Evolutionary conservation across 1,284 basidiomycete species (phyloP).

Genomic region (Meripilus lineatus): DNA sequence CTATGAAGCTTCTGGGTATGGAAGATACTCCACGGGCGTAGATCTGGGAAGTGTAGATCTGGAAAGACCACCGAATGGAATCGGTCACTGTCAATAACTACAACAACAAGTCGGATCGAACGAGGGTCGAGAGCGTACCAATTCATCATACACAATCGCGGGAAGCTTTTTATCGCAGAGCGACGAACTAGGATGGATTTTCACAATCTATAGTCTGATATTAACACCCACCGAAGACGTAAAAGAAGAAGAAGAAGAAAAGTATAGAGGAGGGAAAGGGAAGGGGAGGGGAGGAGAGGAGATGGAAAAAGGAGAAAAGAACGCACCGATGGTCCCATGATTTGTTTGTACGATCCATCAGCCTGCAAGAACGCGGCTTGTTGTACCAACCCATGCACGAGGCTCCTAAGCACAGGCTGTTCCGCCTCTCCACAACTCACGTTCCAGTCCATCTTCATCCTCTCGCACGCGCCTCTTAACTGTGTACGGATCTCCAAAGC

Average conservation of each 20-base stretch:
- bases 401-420: constrained; percentile 57
- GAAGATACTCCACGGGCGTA: constrained; percentile 86
- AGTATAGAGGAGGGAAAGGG: background rate
- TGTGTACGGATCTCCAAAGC: constrained; percentile 82
- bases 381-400: constrained; percentile 73
- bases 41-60: constrained; percentile 82
- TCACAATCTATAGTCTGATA: constrained; percentile 53
- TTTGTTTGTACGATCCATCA: constrained; percentile 82
- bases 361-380: constrained; percentile 82
- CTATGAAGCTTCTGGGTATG: constrained; percentile 48
- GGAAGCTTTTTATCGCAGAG: constrained; percentile 76
- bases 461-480: constrained; percentile 62
- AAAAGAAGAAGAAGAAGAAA: background rate
- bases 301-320: background rate
- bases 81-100: constrained; percentile 4
- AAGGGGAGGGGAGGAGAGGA: constrained; percentile 3
- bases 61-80: constrained; percentile 1
- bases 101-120: constrained; percentile 6
- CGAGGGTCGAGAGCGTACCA: constrained; percentile 50
- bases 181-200: constrained; percentile 85
- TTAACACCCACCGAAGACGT: background rate
- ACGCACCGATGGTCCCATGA: constrained; percentile 72
- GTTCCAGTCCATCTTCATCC: constrained; percentile 57
- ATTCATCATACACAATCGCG: constrained; percentile 87
- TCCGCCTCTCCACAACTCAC: constrained; percentile 54